Conservation (phyloP, 139 green algal species). For the Chlamydomonas sphaeroides region DNA sequence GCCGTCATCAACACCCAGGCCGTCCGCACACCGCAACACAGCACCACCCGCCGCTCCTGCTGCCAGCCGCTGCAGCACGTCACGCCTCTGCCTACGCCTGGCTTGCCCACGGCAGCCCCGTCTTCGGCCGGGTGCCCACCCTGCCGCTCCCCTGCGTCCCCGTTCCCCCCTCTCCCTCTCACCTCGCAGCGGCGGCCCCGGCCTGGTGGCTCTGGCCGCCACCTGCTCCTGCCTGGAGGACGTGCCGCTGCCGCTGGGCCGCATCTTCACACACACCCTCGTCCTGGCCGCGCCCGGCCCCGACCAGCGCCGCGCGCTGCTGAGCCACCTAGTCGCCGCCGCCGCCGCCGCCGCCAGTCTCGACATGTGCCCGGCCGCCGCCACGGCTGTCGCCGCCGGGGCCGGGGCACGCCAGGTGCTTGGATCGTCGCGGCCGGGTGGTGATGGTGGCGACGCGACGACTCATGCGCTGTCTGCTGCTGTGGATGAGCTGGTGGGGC, state of each 20-base stretch:
- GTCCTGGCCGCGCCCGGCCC: conserved; percentile 56
- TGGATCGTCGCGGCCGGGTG: neutral
- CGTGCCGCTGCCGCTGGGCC: conserved; percentile 70
- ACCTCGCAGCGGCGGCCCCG: conserved; percentile 22
- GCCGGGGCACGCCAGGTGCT: neutral
- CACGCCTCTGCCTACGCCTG: no score
- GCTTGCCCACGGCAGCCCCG: no score
- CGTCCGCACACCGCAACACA: no score
- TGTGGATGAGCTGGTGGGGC: conserved; percentile 43
- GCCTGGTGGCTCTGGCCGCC: conserved; percentile 75
- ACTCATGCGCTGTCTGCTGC: neutral
- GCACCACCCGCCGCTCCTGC: no score
- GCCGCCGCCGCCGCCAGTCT: neutral
- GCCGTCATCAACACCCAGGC: no score
- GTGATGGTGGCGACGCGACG: neutral
- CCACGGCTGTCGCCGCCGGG: neutral
- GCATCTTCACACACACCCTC: conserved; percentile 89
- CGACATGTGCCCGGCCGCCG: neutral
- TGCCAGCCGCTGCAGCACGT: no score
- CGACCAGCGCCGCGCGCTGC: conserved; percentile 48
- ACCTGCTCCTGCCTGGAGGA: conserved; percentile 53
- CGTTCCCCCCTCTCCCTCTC: neutral
- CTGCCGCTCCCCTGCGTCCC: neutral
- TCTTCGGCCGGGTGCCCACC: neutral
- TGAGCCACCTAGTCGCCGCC: conserved; percentile 54